Percentiles rank a stretch among this genome's conserved stretches.
Conservation (phyloP, 495 filamentous ascomycete species). For the Hypoxylon fuscum region DNA sequence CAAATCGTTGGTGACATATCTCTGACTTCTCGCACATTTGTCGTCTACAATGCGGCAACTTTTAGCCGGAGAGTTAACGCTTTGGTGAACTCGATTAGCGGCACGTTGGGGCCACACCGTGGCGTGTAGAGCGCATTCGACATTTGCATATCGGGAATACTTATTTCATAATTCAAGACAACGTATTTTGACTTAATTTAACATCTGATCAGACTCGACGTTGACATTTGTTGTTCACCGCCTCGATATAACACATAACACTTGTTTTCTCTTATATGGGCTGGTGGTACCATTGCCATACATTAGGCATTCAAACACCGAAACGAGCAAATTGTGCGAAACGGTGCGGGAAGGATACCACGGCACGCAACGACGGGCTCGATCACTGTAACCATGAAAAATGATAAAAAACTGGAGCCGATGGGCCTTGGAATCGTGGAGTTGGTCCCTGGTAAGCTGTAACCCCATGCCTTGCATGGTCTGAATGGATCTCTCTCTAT, state of each 20-base stretch:
- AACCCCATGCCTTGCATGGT: conserved; percentile 41
- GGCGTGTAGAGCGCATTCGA: conserved; percentile 10
- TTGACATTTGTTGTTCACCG: conserved; percentile 23
- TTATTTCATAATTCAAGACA: background rate
- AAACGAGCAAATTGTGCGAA: conserved; percentile 28
- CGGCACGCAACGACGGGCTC: conserved; percentile 34
- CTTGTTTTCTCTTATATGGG: too few species aligned
- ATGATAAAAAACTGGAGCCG: conserved; percentile 36
- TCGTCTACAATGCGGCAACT: conserved; percentile 37
- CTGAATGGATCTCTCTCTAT: conserved; percentile 27
- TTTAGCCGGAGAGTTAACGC: conserved; percentile 16
- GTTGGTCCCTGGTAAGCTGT: conserved; percentile 29
- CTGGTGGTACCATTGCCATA: too few species aligned
- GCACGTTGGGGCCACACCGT: conserved; percentile 9
- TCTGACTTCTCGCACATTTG: conserved; percentile 36
- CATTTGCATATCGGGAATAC: background rate
- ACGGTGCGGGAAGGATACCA: conserved; percentile 35
- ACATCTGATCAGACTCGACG: conserved; percentile 4
- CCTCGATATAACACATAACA: conserved; percentile 8
- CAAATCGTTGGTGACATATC: conserved; percentile 17
- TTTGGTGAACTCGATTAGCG: conserved; percentile 7
- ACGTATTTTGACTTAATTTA: background rate
- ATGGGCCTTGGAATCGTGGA: conserved; percentile 34
- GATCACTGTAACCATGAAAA: conserved; percentile 38
- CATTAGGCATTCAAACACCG: conserved; percentile 1